phyloP scores from a whole-genome alignment of 768 basidiomycete species.

The Auricularia auricula-judae region DNA sequence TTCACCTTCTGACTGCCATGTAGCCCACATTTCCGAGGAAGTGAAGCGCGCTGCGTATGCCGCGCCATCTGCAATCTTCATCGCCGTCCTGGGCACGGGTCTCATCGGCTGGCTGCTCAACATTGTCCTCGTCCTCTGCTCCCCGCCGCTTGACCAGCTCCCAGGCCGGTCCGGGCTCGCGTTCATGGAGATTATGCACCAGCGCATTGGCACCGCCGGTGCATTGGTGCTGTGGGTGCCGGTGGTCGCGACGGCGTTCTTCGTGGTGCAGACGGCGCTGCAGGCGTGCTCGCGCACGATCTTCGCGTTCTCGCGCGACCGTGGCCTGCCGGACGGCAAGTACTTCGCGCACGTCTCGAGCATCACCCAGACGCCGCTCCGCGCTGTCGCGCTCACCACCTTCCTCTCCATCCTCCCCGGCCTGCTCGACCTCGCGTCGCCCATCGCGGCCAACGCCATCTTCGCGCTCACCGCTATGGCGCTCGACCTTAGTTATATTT shows the following conservation, averaged over 20 bases:
- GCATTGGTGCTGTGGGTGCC: slow-evolving; percentile 75
- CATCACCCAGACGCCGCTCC: slow-evolving; percentile 61
- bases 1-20: neutral
- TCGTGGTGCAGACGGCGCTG: slow-evolving; percentile 56
- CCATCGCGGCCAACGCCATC: slow-evolving; percentile 67
- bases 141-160: slow-evolving; percentile 56
- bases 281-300: slow-evolving; percentile 37
- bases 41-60: slow-evolving; percentile 72
- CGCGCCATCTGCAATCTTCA: slow-evolving; percentile 52
- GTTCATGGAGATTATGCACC: slow-evolving; percentile 66
- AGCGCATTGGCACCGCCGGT: slow-evolving; percentile 67
- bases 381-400: slow-evolving; percentile 66
- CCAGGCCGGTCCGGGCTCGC: slow-evolving; percentile 63
- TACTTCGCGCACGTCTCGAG: slow-evolving; percentile 60
- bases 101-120: slow-evolving; percentile 80
- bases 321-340: slow-evolving; percentile 66
- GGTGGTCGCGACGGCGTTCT: slow-evolving; percentile 80
- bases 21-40: slow-evolving; percentile 72
- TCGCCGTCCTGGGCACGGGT: slow-evolving; percentile 62
- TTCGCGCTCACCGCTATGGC: slow-evolving; percentile 76
- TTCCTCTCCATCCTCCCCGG: slow-evolving; percentile 57
- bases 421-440: slow-evolving; percentile 64
- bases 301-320: slow-evolving; percentile 77
- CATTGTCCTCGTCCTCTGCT: slow-evolving; percentile 77
- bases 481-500: slow-evolving; percentile 64